Percentiles rank a stretch among this genome's conserved stretches.
Conservation (phyloP, 148 eudicot species). For the Bassia scoparia region DNA sequence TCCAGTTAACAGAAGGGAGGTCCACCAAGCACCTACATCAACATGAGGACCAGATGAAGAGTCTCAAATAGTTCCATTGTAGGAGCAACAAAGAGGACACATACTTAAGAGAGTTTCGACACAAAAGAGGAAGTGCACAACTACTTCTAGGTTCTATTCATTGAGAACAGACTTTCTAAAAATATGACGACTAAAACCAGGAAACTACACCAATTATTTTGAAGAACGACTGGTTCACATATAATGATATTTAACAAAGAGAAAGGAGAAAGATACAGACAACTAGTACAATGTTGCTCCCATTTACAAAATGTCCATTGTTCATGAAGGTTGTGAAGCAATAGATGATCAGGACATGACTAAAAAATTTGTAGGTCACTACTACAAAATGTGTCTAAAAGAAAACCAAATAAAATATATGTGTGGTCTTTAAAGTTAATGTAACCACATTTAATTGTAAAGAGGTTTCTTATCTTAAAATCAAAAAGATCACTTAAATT, state of each 20-base stretch:
- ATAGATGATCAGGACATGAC: background rate
- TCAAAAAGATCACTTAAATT: no score
- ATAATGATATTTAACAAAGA: background rate
- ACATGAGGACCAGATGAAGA: background rate
- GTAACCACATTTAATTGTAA: no score
- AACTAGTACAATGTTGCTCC: background rate
- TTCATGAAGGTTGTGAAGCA: no score
- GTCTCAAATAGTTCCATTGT: background rate
- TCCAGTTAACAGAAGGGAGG: constrained; percentile 90
- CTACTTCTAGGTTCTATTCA: background rate
- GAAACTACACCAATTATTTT: background rate
- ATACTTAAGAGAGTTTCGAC: background rate
- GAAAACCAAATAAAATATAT: no score
- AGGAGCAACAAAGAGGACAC: background rate
- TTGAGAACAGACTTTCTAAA: background rate
- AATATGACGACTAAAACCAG: background rate
- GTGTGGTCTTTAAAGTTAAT: no score
- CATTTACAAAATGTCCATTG: background rate
- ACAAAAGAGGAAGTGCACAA: background rate
- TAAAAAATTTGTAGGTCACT: background rate
- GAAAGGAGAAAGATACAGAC: background rate
- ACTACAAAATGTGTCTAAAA: no score
- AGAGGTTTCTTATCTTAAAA: no score
- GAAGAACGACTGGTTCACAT: background rate
- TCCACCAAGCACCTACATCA: constrained; percentile 63